Base-by-base conservation (phyloP, 1,284 basidiomycete species). In the Tilletia horrida region DNA sequence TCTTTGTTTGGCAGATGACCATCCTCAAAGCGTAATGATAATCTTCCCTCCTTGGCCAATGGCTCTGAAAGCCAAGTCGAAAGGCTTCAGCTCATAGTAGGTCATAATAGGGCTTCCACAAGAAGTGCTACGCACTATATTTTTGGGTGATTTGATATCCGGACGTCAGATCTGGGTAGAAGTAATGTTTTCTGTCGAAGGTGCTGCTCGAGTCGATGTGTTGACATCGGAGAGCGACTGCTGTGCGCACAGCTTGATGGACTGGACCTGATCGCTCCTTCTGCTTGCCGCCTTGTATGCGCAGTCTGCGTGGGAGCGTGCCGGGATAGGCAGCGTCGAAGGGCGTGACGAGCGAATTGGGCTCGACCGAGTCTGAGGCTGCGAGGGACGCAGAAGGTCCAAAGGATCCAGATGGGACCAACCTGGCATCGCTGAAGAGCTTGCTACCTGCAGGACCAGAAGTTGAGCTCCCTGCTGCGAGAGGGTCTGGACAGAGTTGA, bases 91-190 rank as follows among this genome's bases (percentile, higher is more conserved):
- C 18, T 40, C 42, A 43, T 55, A 29, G 40, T n/a, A 21, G 23
- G 61, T 55, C 25, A 27, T 3, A 25, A 43, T 16, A 27, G 25
- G 50, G 63, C 35, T 23, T 27, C 1, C 6, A 61, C 18, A 27
- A 13, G 44, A 59, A 23, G 43, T 3, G 59, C 52, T 29, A 77
- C 87, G 66, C 66, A 90, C 90, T 86, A 82, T 97, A 97, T 73
- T 92, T 90, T 79, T 97, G 95, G 0, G 95, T 97, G 71, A 97
- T 95, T 83, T 99, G 96, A 83, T 94, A 98, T 0, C 94, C 95
- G 2, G 90, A 85, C 0, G 96, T 93, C 40, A 97, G 86, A 83
- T 98, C 95, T 1, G 92, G 88, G 81, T 99, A 98, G 83, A 97
- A 97, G 82, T 98, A 99, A 82, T 98, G 95, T 81, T 99, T 99